Base-by-base conservation (phyloP, 2,329 filamentous ascomycete species). In the Curvularia hawaiiensis region DNA sequence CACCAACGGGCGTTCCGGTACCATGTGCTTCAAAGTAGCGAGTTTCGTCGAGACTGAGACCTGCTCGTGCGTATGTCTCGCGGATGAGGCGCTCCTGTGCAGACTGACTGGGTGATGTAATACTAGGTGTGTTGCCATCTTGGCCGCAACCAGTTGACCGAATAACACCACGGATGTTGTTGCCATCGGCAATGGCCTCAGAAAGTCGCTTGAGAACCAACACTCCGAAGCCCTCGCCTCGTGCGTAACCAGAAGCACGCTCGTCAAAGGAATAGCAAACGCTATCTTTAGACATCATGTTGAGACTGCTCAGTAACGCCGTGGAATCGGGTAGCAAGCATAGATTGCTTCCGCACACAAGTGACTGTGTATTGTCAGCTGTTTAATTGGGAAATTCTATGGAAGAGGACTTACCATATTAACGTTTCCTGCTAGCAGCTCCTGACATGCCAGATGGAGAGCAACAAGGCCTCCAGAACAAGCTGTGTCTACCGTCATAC, bases 231-330 rank as follows among this genome's bases (percentile, higher is more conserved):
- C 86, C 87, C 63, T 90, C 88, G 1, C 86, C 86, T 30, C 86
- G 79, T 0, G 83, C 85, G 66, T 89, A 90, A 0, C 88, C 88
- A 54, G 84, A 83, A 16, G 85, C 87, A 0, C 79, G 78, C 16
- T 77, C 68, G 62, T 87, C 86, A 48, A 71, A 78, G 31, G 68
- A 72, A 45, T 64, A 66, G 10, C 60, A 70, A 5, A 53, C 60
- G 16, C 74, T 71, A 24, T 72, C 67, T 16, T 71, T 72, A 2
- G 69, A 75, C 31, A 77, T 66, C 51, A 60, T 62, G 45, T 62
- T 50, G 28, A 63, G 41, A 44, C 43, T 49, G 47, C 52, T 61
- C 10, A 63, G 43, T 40, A 60, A 35, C 4, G 59, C 30, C 12
- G 50, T 54, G 3, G 55, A 61, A 28, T 66, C 61, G 11, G 58